Base-by-base conservation (phyloP, 1,139 yeast species). In the Eremothecium gossypii region DNA sequence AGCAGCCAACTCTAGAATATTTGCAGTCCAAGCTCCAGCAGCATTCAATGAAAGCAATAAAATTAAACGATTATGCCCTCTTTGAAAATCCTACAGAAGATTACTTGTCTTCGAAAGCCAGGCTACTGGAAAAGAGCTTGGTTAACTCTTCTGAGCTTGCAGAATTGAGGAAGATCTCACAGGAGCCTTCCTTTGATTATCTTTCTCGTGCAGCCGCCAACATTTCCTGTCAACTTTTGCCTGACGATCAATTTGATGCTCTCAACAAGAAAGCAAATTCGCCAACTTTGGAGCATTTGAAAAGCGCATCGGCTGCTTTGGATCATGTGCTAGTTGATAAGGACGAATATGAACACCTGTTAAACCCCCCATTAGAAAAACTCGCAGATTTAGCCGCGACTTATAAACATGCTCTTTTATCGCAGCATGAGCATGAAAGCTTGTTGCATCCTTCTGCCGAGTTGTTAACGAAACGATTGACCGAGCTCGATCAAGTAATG, bases 291-390 rank as follows among this genome's bases (percentile, higher is more conserved):
- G 45, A 67, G 7, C 66, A 65, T 41, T 50, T 74, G 14, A 51
- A 48, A 8, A 57, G 55, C 5, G 62, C 63, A 41, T 73, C 75
- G 0, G 38, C 46, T 1, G 51, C 47, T 13, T 42, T 57, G 11
- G 67, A 67, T 2, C 55, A 61, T 30, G 52, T 52, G 7, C 46
- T 73, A 2, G 33, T 73, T 4, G 42, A 50, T n/a, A 42, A 41
- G 7, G 45, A 44, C 23, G 67, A 64, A 7, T 60, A 62, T 44
- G 50, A 58, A 3, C 54, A 52, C 34, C 64, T 67, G 2, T 51
- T 60, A 27, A 50, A 58, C 2, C 74, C 74, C 13, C 54, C 67
- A 14, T 44, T 63, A 13, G 69, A 66, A 1, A 65, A 65, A 40
- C 45, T 76, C 20, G 45, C 50, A 12, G 48, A 53, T 4, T 59